A percentile compares a stretch with the other conserved stretches of the same genome.
phyloP scores from a whole-genome alignment of 1,284 basidiomycete species.

The Trametes polyzona region DNA sequence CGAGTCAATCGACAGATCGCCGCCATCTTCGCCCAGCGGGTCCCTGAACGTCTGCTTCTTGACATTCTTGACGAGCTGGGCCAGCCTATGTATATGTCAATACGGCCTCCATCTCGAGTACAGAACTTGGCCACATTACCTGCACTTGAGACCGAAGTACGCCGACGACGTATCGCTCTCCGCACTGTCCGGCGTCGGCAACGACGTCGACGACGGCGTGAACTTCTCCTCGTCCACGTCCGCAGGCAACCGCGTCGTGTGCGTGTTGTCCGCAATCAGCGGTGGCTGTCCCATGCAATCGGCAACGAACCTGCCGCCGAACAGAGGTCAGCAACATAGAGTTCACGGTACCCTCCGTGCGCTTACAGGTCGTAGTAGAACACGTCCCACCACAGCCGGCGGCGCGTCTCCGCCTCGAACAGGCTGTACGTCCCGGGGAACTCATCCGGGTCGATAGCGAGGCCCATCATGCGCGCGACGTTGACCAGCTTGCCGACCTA shows the following conservation, averaged over 20 bases:
- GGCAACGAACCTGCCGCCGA: slow-evolving; percentile 58
- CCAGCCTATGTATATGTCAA: slow-evolving; percentile 37
- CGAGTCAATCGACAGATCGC: slow-evolving; percentile 51
- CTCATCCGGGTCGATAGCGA: slow-evolving; percentile 63
- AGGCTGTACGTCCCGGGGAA: slow-evolving; percentile 45
- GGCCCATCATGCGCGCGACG: slow-evolving; percentile 63
- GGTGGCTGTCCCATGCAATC: slow-evolving; percentile 65
- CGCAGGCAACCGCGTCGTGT: slow-evolving; percentile 51
- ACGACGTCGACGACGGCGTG: slow-evolving; percentile 45
- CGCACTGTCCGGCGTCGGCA: slow-evolving; percentile 42
- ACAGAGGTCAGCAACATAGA: slow-evolving; percentile 8
- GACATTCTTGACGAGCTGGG: slow-evolving; percentile 54
- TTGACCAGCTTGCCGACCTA: slow-evolving; percentile 73
- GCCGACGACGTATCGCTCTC: slow-evolving; percentile 39
- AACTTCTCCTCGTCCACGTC: slow-evolving; percentile 56
- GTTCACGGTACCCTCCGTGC: background rate
- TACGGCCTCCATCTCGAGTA: background rate
- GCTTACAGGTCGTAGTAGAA: slow-evolving; percentile 73
- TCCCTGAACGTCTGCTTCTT: slow-evolving; percentile 48
- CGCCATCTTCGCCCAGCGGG: slow-evolving; percentile 36
- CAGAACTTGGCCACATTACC: slow-evolving; percentile 35
- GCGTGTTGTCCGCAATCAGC: slow-evolving; percentile 53
- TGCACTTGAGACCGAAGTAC: slow-evolving; percentile 53
- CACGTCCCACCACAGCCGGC: slow-evolving; percentile 76
- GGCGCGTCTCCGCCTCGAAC: slow-evolving; percentile 61